Conservation (phyloP, 208 protist species). For the Histomonas meleagridis region DNA sequence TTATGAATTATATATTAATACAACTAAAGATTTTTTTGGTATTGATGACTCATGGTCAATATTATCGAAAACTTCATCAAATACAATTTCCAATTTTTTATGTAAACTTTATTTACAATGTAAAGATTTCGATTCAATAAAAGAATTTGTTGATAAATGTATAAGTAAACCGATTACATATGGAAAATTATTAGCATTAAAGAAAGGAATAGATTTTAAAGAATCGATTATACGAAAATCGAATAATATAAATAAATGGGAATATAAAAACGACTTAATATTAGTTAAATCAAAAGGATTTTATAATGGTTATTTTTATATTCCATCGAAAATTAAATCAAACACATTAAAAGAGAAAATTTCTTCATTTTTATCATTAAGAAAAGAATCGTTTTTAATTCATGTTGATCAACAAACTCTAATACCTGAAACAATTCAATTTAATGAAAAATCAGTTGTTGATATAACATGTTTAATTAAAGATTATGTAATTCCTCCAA, state of each 20-base stretch:
- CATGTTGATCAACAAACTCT: background rate
- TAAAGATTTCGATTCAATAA: background rate
- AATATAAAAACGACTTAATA: background rate
- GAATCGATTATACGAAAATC: background rate
- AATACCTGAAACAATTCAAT: background rate
- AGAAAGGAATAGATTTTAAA: background rate
- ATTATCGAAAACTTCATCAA: background rate
- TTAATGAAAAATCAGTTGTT: background rate
- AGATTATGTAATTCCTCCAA: background rate
- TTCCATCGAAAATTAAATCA: background rate
- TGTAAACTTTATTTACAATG: background rate
- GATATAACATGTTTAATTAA: background rate
- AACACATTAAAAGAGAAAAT: background rate
- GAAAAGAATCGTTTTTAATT: background rate
- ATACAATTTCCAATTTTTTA: background rate
- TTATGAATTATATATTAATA: too few species aligned
- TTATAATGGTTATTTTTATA: background rate
- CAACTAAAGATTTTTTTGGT: background rate
- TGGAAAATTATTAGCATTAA: background rate
- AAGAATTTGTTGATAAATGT: background rate
- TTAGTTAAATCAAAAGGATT: background rate
- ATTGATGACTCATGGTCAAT: background rate
- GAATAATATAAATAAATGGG: background rate
- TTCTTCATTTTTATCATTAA: background rate
- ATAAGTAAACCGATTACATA: background rate